These are phyloP conservation scores for Orbilia javanica DNA, from an alignment of 2,329 filamentous ascomycete genomes.

Conservation along the genomic window DNA sequence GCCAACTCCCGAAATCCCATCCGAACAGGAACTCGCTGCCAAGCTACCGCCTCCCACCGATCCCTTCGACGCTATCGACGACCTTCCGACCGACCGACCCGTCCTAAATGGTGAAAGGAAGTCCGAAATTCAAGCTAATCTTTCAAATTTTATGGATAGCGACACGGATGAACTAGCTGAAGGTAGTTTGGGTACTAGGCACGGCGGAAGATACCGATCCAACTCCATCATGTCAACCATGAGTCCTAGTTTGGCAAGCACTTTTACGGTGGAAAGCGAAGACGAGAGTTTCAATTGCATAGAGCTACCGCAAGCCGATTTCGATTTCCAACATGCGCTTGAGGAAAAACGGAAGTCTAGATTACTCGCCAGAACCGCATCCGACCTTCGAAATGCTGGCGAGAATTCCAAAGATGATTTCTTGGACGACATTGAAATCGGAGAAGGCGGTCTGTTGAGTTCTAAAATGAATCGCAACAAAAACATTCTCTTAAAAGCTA, in stretches of 20 bases:
- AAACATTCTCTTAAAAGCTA: constrained; percentile 85
- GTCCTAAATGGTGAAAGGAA: constrained; percentile 72
- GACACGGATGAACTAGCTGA: constrained; percentile 94
- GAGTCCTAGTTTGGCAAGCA: constrained; percentile 92
- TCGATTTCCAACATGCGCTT: constrained; percentile 84
- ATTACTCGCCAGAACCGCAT: constrained; percentile 59
- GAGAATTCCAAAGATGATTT: constrained; percentile 76
- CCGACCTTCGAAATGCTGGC: constrained; percentile 64
- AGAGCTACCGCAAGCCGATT: constrained; percentile 82
- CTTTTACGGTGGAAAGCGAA: constrained; percentile 90
- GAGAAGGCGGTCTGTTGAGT: constrained; percentile 82
- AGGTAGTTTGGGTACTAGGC: constrained; percentile 82
- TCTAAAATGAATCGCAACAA: constrained; percentile 87
- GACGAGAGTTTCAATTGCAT: constrained; percentile 86
- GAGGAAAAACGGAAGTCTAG: constrained; percentile 68
- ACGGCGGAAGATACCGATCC: constrained; percentile 84
- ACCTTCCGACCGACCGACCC: constrained; percentile 66
- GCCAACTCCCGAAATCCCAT: constrained; percentile 50
- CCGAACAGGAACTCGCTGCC: constrained; percentile 45
- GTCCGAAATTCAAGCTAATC: constrained; percentile 75
- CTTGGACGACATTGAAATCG: constrained; percentile 86
- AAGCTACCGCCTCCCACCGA: constrained; percentile 60
- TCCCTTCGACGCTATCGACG: constrained; percentile 75
- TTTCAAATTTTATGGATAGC: constrained; percentile 72
- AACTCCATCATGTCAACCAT: constrained; percentile 75